Conservation (phyloP, 225 moss, liverwort and hornwort genomes). For the Polytrichum formosum region DNA sequence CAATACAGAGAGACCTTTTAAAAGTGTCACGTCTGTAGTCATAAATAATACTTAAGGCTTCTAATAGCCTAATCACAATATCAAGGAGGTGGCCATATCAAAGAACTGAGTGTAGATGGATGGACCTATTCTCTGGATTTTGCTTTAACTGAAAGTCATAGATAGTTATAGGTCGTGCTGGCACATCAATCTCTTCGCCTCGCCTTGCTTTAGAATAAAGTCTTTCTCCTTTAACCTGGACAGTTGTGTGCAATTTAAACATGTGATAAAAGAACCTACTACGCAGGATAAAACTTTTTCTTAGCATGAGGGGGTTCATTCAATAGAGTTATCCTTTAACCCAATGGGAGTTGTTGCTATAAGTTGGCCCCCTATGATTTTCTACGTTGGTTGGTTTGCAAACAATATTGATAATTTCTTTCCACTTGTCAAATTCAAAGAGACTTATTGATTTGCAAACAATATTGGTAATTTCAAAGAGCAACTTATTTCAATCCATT, state of each 20-base stretch:
- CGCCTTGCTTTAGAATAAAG: slow-evolving; percentile 86
- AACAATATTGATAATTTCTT: no score
- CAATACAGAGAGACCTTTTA: not conserved
- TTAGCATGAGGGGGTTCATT: no score
- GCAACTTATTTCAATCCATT: no score
- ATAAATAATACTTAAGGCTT: not conserved
- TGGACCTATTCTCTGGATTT: slow-evolving; percentile 56
- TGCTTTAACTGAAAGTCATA: slow-evolving; percentile 66
- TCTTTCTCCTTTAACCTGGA: slow-evolving; percentile 83
- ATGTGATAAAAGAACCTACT: slow-evolving; percentile 6
- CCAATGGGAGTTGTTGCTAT: no score
- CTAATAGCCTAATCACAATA: not conserved
- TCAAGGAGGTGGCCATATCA: not conserved
- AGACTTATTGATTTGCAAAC: no score
- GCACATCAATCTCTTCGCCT: slow-evolving; percentile 75
- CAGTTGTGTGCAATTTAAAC: slow-evolving; percentile 1
- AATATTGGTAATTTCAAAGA: no score
- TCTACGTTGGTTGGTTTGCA: no score
- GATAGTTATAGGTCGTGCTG: slow-evolving; percentile 63
- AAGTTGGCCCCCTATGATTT: no score
- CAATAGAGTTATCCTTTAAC: no score
- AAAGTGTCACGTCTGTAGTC: slow-evolving; percentile 7
- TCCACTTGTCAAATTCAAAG: no score
- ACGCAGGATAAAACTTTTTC: not conserved
- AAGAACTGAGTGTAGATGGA: not conserved